Conservation (phyloP, 495 filamentous ascomycete species). For the Pyrenopolyporus hunteri region DNA sequence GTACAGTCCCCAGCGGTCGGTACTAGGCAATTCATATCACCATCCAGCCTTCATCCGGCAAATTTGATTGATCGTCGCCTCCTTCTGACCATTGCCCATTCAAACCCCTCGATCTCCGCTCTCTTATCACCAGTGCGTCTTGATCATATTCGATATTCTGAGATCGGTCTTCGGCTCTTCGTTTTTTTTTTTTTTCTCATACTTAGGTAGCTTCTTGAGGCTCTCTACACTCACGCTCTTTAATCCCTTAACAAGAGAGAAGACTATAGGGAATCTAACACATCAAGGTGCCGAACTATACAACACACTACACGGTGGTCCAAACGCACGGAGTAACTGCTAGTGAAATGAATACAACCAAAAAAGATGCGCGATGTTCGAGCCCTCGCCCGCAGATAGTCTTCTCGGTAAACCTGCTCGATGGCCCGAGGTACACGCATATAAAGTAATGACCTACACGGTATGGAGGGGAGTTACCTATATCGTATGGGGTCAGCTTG, state of each 20-base stretch:
- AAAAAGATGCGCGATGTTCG: neutral
- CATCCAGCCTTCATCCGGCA: conserved; percentile 33
- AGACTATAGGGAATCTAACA: too few species aligned
- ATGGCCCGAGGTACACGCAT: too few species aligned
- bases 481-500: conserved; percentile 20
- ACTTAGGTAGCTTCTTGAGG: too few species aligned
- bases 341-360: neutral
- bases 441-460: too few species aligned
- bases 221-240: too few species aligned
- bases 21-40: conserved; percentile 17
- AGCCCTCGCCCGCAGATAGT: neutral
- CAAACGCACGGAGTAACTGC: neutral
- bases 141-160: neutral
- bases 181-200: too few species aligned
- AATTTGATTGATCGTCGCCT: conserved; percentile 36
- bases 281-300: neutral
- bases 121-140: neutral
- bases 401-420: too few species aligned
- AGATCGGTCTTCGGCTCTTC: conserved; percentile 11
- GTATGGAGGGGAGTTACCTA: conserved; percentile 23
- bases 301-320: neutral
- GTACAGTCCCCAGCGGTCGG: conserved; percentile 24
- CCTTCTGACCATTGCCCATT: conserved; percentile 20
- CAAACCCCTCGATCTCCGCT: conserved; percentile 23
- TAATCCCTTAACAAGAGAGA: too few species aligned